Conservation (phyloP, 345 rosid species). For the Hypericum perforatum region DNA sequence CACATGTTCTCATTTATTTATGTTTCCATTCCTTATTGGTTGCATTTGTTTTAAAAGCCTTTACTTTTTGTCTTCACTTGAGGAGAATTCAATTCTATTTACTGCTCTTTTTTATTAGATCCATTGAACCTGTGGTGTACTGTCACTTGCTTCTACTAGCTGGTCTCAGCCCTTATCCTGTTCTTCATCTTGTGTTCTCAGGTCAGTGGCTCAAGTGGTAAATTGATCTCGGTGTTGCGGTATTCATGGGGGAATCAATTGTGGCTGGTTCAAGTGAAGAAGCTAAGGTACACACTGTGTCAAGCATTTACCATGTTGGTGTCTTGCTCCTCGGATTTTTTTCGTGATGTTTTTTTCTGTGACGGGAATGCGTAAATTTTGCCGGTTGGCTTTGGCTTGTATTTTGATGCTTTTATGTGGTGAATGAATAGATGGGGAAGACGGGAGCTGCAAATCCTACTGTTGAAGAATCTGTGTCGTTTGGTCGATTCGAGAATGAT, state of each 20-base stretch:
- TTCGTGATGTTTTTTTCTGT: conserved; percentile 13
- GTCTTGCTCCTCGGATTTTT: conserved; percentile 12
- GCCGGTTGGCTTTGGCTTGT: conserved; percentile 12
- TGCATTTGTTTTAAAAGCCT: conserved; percentile 1
- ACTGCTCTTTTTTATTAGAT: conserved; percentile 15
- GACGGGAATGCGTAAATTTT: conserved; percentile 22
- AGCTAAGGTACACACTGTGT: conserved; percentile 46
- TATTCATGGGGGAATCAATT: conserved; percentile 51
- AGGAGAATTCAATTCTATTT: conserved; percentile 8
- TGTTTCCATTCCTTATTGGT: conserved; percentile 17
- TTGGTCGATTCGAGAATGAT: conserved; percentile 85
- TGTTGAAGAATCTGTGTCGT: conserved; percentile 72
- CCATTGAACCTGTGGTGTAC: conserved; percentile 9
- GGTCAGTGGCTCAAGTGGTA: conserved; percentile 17
- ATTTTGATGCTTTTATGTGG: conserved; percentile 18
- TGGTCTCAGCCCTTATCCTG: conserved; percentile 8
- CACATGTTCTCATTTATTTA: conserved; percentile 21
- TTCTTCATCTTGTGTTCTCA: conserved; percentile 7
- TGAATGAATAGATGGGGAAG: conserved; percentile 40
- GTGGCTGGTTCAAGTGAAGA: conserved; percentile 29
- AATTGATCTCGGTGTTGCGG: conserved; percentile 16
- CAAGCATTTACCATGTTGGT: conserved; percentile 11
- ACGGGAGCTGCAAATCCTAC: conserved; percentile 41
- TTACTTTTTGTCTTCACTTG: conserved; percentile 25
- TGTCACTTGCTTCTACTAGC: no score